Percentiles rank a stretch among this genome's conserved stretches.
Conservation (phyloP, 148 eudicot genomes). For the Nepenthes mirabilis region DNA sequence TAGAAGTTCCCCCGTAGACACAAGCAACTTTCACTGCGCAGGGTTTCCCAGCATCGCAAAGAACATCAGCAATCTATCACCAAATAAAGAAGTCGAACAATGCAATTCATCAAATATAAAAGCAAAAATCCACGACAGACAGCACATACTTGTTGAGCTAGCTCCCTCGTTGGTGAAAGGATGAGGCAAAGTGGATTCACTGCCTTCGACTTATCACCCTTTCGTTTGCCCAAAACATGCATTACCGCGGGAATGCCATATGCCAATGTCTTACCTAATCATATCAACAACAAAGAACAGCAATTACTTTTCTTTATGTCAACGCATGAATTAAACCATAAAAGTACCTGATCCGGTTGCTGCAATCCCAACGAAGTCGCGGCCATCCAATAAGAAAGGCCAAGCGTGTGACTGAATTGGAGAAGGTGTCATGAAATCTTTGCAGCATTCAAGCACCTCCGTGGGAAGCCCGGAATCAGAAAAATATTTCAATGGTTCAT, state of each 20-base stretch:
- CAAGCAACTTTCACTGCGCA: constrained; percentile 67
- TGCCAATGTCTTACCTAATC: constrained; percentile 87
- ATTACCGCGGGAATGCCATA: constrained; percentile 92
- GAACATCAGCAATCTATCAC: constrained; percentile 81
- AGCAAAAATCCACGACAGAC: background rate
- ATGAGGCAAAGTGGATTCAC: constrained; percentile 77
- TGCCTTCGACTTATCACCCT: constrained; percentile 31
- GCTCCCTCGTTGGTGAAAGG: constrained; percentile 93
- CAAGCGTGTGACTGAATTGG: constrained; percentile 95
- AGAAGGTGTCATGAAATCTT: constrained; percentile 68
- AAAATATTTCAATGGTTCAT: constrained; percentile 28
- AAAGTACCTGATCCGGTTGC: constrained; percentile 87
- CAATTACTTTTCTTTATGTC: background rate
- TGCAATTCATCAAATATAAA: background rate
- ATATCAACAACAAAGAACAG: constrained; percentile 5
- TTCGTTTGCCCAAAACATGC: constrained; percentile 59
- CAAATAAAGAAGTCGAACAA: background rate
- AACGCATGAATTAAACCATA: background rate
- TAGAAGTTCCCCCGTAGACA: constrained; percentile 89
- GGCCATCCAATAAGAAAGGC: constrained; percentile 70
- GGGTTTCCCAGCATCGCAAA: constrained; percentile 69
- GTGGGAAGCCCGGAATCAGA: constrained; percentile 45
- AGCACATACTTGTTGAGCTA: constrained; percentile 82
- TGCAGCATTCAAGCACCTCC: constrained; percentile 68
- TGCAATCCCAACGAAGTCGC: constrained; percentile 94